Evolutionary conservation across 352 stramenopile species (phyloP).

Genomic region (Aphanomyces astaci): DNA sequence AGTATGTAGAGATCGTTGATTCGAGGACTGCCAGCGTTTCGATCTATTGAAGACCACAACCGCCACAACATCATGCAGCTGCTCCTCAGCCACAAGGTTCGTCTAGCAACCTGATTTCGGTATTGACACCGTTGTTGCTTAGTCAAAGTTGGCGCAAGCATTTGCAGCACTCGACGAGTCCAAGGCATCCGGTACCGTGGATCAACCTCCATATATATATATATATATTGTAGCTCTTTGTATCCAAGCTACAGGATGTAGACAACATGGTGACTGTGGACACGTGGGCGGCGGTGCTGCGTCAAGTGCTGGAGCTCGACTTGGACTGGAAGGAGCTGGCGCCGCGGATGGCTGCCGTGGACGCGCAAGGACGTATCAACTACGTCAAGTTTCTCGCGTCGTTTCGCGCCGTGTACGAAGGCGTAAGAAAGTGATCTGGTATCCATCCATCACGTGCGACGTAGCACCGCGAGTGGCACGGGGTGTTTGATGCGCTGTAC

Average conservation of each 20-base stretch:
- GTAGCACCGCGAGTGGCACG: not conserved
- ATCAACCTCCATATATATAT: too few relatives aligned
- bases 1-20: not conserved
- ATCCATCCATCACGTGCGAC: not conserved
- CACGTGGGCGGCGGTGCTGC: not conserved
- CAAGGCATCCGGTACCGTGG: too few relatives aligned
- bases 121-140: not conserved
- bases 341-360: not conserved
- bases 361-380: not conserved
- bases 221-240: too few relatives aligned
- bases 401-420: conserved; percentile 14
- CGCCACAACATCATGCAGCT: conserved; percentile 17
- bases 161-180: not conserved
- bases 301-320: conserved; percentile 13
- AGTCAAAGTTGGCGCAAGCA: not conserved
- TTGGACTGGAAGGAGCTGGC: conserved; percentile 5
- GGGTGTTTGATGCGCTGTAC: conserved; percentile 20
- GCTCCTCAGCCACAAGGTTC: conserved; percentile 4
- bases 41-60: conserved; percentile 21
- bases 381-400: conserved; percentile 7
- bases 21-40: not conserved
- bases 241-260: too few relatives aligned
- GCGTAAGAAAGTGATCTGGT: not conserved
- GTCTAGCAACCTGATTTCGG: not conserved
- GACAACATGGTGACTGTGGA: not conserved